Conservation (phyloP, 1,284 basidiomycete species). For the Lignosus rhinocerotis region DNA sequence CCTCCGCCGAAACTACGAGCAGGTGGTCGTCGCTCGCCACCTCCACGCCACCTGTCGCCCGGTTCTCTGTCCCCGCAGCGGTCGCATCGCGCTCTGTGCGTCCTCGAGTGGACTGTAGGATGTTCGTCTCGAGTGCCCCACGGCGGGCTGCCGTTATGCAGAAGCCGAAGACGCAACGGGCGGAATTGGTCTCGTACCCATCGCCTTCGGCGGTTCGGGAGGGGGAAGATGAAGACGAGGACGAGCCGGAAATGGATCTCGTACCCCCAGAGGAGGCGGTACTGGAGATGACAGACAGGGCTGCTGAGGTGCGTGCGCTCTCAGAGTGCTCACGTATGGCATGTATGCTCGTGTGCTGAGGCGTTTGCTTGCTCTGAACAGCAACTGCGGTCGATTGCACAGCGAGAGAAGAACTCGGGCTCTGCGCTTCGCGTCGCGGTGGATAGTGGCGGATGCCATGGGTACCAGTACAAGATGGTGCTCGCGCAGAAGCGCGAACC, state of each 20-base stretch:
- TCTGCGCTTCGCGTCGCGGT: conserved; percentile 77
- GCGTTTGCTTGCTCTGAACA: conserved; percentile 28
- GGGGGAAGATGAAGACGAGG: conserved; percentile 26
- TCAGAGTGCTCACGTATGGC: not conserved
- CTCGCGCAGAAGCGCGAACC: conserved; percentile 57
- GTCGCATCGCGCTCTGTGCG: not conserved
- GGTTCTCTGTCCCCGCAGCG: not conserved
- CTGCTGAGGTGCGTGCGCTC: conserved; percentile 58
- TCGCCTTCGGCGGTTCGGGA: conserved; percentile 17
- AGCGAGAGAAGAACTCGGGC: conserved; percentile 55
- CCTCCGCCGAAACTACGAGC: not conserved
- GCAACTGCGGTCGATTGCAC: conserved; percentile 68
- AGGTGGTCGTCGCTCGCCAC: not conserved
- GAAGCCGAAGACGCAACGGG: conserved; percentile 22
- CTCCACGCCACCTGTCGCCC: not conserved
- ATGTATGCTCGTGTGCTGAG: not conserved
- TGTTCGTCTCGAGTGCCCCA: conserved; percentile 20
- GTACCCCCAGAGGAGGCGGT: conserved; percentile 34
- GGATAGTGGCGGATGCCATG: conserved; percentile 90
- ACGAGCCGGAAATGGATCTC: conserved; percentile 31
- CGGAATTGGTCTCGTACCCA: conserved; percentile 28
- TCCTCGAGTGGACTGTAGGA: conserved; percentile 6
- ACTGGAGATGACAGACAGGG: conserved; percentile 65
- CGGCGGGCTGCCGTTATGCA: conserved; percentile 23
- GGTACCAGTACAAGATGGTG: conserved; percentile 90